These are phyloP conservation scores for Astrothelium subdiscretum DNA, from an alignment of 495 filamentous ascomycete genomes.

Conservation along the genomic window DNA sequence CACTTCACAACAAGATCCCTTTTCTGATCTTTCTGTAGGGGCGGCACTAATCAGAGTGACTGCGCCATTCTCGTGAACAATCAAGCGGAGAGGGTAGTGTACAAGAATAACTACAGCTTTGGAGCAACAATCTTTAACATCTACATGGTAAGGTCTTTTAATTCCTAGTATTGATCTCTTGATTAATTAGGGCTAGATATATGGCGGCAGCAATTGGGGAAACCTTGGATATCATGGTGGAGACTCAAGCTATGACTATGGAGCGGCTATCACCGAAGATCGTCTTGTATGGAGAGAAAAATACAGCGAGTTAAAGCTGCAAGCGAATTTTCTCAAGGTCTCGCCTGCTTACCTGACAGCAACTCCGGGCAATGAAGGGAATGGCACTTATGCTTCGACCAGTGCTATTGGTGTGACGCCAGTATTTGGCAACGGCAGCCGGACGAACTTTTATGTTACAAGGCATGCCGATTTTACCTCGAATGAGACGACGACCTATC, in stretches of 20 bases:
- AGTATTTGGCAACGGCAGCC: neutral
- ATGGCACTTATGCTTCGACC: neutral
- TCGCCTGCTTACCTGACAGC: slow-evolving; percentile 52
- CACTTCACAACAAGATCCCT: neutral
- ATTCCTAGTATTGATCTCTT: neutral
- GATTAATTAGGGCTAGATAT: neutral
- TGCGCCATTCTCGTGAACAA: slow-evolving; percentile 51
- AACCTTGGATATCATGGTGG: slow-evolving; percentile 58
- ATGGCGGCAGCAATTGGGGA: slow-evolving; percentile 74
- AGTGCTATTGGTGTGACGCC: neutral
- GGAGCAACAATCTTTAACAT: slow-evolving; percentile 47
- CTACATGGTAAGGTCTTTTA: slow-evolving; percentile 42
- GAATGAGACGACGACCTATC: neutral
- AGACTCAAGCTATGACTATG: slow-evolving; percentile 65
- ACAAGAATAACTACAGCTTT: slow-evolving; percentile 62
- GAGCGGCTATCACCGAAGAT: slow-evolving; percentile 53
- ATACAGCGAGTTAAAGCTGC: slow-evolving; percentile 62
- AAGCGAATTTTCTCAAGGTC: slow-evolving; percentile 57
- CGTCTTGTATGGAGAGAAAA: slow-evolving; percentile 56
- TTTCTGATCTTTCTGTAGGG: slow-evolving; percentile 54
- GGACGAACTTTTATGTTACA: slow-evolving; percentile 5
- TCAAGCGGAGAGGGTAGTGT: slow-evolving; percentile 62
- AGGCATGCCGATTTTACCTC: slow-evolving; percentile 2
- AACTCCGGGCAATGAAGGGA: neutral
- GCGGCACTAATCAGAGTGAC: slow-evolving; percentile 49